Evolutionary conservation across 805 yeast species (phyloP).

Genomic region (Kockiozyma suomiensis): DNA sequence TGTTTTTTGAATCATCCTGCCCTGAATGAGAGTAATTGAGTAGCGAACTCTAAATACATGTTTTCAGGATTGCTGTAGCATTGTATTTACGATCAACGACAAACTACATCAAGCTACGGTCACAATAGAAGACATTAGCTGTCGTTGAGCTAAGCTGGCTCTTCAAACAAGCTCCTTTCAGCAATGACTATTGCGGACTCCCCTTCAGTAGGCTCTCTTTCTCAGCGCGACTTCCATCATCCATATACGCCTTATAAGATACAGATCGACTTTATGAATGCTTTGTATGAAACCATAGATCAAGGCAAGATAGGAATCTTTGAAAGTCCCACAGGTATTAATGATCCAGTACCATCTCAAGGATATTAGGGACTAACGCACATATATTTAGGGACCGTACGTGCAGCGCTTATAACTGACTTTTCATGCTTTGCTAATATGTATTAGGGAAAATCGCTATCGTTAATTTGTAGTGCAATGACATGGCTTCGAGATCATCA

Average conservation of each 20-base stretch:
- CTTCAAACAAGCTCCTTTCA: background rate
- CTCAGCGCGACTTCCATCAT: slow-evolving; percentile 74
- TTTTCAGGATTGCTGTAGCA: too few species aligned
- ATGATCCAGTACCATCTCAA: background rate
- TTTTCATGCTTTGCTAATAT: background rate
- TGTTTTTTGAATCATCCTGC: too few species aligned
- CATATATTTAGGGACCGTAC: slow-evolving; percentile 30
- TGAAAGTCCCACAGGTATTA: slow-evolving; percentile 88
- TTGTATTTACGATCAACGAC: too few species aligned
- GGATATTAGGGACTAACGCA: background rate
- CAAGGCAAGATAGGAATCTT: slow-evolving; percentile 70
- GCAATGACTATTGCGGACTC: background rate
- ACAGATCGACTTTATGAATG: slow-evolving; percentile 74
- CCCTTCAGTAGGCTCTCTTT: background rate
- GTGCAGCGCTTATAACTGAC: background rate
- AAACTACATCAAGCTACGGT: too few species aligned
- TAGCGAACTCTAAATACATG: too few species aligned
- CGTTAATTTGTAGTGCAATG: slow-evolving; percentile 80
- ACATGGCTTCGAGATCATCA: slow-evolving; percentile 62
- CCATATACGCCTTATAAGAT: slow-evolving; percentile 82
- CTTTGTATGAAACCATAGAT: slow-evolving; percentile 65
- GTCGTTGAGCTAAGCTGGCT: too few species aligned
- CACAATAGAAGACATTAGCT: too few species aligned
- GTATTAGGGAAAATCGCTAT: slow-evolving; percentile 73
- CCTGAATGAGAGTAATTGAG: too few species aligned